Percentiles rank a stretch among this genome's conserved stretches.
These are phyloP conservation scores for Fomitopsis schrenkii DNA, from an alignment of 1,284 basidiomycete genomes.

Conservation along the genomic window DNA sequence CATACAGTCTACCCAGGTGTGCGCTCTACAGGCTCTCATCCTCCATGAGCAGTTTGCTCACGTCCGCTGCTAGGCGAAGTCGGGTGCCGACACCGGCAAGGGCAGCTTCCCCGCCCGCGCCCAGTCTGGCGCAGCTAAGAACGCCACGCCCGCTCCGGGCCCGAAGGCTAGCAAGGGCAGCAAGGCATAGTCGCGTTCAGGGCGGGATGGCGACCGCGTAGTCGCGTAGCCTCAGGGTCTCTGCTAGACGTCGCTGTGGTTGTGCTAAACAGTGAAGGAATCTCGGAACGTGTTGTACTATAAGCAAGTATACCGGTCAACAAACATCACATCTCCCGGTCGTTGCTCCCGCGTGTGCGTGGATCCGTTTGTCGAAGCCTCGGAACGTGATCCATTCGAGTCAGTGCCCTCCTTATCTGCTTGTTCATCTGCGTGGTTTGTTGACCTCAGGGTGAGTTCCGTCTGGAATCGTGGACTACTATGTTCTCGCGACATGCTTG, in stretches of 20 bases:
- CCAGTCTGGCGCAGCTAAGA: slow-evolving; percentile 23
- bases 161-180: slow-evolving; percentile 20
- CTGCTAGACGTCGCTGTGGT: not conserved
- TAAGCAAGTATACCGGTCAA: too few relatives aligned
- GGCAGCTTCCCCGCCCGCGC: slow-evolving; percentile 26
- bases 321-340: too few relatives aligned
- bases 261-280: too few relatives aligned
- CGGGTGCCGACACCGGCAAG: slow-evolving; percentile 28
- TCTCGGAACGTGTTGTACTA: too few relatives aligned
- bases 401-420: too few relatives aligned
- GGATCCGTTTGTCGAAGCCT: too few relatives aligned
- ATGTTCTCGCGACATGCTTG: too few relatives aligned
- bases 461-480: too few relatives aligned
- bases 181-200: slow-evolving; percentile 11
- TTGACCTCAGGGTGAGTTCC: too few relatives aligned
- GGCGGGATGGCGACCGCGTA: not conserved
- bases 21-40: not conserved
- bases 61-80: slow-evolving; percentile 23
- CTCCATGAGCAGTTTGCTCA: not conserved
- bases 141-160: slow-evolving; percentile 13
- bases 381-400: too few relatives aligned
- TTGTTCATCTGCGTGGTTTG: too few relatives aligned
- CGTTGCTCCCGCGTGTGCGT: too few relatives aligned
- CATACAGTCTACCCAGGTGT: slow-evolving; percentile 30
- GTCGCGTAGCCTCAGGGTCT: not conserved